Percentiles rank a stretch among this genome's conserved stretches.
Evolutionary conservation across 176 grass and related monocot genomes (phyloP).

Genomic region (Cenchrus americanus): DNA sequence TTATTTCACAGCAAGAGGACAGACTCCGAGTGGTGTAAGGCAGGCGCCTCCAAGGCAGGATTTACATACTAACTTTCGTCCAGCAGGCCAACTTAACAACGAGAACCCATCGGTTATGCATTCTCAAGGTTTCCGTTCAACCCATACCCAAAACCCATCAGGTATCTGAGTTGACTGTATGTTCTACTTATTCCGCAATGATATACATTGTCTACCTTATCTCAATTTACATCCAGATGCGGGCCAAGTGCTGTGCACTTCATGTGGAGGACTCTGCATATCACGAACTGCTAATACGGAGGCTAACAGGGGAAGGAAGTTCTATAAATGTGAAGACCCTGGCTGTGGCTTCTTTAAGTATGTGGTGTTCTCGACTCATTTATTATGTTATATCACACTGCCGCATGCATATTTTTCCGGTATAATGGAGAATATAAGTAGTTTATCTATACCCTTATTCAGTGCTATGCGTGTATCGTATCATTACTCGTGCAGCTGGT

Average conservation of each 20-base stretch:
- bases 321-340: constrained; percentile 77
- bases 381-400: no score
- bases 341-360: constrained; percentile 83
- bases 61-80: constrained; percentile 51
- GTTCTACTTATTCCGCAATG: not conserved
- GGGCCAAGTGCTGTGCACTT: constrained; percentile 69
- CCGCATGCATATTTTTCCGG: no score
- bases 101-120: constrained; percentile 49
- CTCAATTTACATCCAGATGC: constrained; percentile 40
- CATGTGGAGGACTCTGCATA: constrained; percentile 68
- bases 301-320: constrained; percentile 85
- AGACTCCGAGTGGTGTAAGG: constrained; percentile 43
- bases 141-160: constrained; percentile 42
- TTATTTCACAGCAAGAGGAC: constrained; percentile 69
- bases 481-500: not conserved
- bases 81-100: constrained; percentile 60
- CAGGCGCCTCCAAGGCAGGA: constrained; percentile 58
- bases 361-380: constrained; percentile 20
- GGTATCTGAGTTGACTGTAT: constrained; percentile 34
- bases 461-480: not conserved
- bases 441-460: not conserved
- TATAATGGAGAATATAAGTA: no score
- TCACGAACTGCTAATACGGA: constrained; percentile 76
- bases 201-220: constrained; percentile 23
- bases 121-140: constrained; percentile 53